Conservation (phyloP, 306 rosid species). For the Dalbergia cultrata region DNA sequence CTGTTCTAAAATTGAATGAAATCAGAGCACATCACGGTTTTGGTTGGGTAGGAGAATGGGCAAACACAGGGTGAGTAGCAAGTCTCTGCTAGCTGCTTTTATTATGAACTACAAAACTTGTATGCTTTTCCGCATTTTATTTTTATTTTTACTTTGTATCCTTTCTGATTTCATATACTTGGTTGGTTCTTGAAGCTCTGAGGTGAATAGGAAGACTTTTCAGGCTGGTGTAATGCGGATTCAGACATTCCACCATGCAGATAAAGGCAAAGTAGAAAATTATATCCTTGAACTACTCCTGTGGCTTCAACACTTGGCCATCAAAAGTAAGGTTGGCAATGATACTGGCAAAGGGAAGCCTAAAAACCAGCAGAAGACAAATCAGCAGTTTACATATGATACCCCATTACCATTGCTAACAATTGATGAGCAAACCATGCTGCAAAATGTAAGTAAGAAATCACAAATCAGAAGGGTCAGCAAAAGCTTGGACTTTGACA, state of each 20-base stretch:
- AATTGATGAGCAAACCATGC: slow-evolving; percentile 64
- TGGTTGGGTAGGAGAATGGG: slow-evolving; percentile 98
- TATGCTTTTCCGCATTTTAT: background rate
- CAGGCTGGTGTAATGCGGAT: slow-evolving; percentile 63
- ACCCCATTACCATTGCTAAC: slow-evolving; percentile 39
- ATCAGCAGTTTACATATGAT: slow-evolving; percentile 33
- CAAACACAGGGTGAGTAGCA: slow-evolving; percentile 71
- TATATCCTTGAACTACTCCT: slow-evolving; percentile 67
- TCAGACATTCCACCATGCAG: slow-evolving; percentile 84
- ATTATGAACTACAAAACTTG: slow-evolving; percentile 16
- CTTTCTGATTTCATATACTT: slow-evolving; percentile 25
- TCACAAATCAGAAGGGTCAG: slow-evolving; percentile 55
- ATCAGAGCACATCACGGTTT: slow-evolving; percentile 90
- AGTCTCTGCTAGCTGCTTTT: slow-evolving; percentile 12
- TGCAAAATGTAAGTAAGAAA: slow-evolving; percentile 60
- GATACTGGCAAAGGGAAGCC: slow-evolving; percentile 47
- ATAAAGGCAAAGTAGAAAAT: slow-evolving; percentile 73
- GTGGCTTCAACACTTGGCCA: slow-evolving; percentile 79
- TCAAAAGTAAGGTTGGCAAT: slow-evolving; percentile 48
- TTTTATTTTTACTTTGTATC: slow-evolving; percentile 5
- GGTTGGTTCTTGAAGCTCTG: slow-evolving; percentile 59
- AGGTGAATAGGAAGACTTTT: slow-evolving; percentile 52
- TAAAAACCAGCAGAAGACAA: slow-evolving; percentile 31
- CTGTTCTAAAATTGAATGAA: slow-evolving; percentile 38
- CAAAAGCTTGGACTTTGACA: slow-evolving; percentile 71